phyloP scores from a whole-genome alignment of 1,284 basidiomycete species.

The Leccinum subfulvum region DNA sequence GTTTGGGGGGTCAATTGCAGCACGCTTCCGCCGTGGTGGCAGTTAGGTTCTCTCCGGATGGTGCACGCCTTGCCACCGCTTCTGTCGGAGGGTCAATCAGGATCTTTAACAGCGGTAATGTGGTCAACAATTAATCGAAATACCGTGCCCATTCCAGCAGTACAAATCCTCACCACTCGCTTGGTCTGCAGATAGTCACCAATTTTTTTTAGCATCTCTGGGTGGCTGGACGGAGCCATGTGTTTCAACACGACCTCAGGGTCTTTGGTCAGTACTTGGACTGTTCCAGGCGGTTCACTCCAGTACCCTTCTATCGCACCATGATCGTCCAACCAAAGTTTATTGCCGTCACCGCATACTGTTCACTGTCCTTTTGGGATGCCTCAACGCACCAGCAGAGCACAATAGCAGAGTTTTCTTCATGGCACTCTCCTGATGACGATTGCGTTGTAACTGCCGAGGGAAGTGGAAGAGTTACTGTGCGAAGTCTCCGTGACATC shows the following conservation, averaged over 20 bases:
- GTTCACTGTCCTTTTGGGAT: background rate
- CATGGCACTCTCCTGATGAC: background rate
- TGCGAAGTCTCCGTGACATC: background rate
- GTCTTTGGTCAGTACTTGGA: background rate
- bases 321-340: background rate
- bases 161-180: background rate
- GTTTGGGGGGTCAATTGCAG: too few relatives aligned
- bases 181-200: background rate
- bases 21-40: too few relatives aligned
- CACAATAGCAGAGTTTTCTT: background rate
- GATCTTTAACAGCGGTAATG: background rate
- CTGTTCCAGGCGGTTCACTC: background rate
- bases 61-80: too few relatives aligned
- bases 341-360: background rate
- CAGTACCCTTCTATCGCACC: background rate
- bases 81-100: too few relatives aligned
- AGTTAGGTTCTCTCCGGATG: too few relatives aligned
- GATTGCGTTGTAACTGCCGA: background rate
- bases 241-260: slow-evolving; percentile 1
- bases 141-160: background rate
- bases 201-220: background rate
- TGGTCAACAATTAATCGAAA: background rate
- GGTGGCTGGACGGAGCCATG: background rate
- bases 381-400: background rate
- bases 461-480: background rate